Base-by-base conservation (phyloP, 192 early-diverging fungal genomes). In the Gryganskiella cystojenkinii region DNA sequence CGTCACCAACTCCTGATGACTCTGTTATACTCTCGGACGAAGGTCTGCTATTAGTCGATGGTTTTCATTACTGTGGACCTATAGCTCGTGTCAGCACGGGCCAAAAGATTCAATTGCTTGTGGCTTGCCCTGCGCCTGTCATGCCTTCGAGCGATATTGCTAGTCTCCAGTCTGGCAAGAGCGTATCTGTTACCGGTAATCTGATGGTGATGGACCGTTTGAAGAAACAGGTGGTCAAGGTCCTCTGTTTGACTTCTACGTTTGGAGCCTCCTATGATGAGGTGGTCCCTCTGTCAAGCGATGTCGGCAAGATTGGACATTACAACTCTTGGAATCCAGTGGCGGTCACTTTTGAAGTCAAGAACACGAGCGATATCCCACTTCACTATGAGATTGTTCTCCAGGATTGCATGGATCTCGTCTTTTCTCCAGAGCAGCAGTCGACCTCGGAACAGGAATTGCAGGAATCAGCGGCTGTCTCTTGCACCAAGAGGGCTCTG, bases 221-320 rank as follows among this genome's bases (percentile, higher is more conserved):
- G 8, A 82, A 71, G 50, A 63, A 82, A 0, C 35, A 85, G 3
- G 81, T 84, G 8, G 74, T 94, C 22, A 88, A 90, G 61, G 74
- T 83, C 0, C 60, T 95, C 37, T 84, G 90, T n/a, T 58, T 96
- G 22, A 66, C 70, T 19, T 87, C 89, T 0, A 65, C 53, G 0
- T 94, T 88, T 61, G 89, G 89, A 33, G 71, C 90, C 9, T 91
- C 92, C 1, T 67, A 79, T 10, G 88, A 81, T 3, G 82, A 82
- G 30, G 49, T 78, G 24, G 22, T 56, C 1, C 74, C 74, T 14
- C 59, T 94, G 4, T 84, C 83, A 19, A 81, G 83, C 3, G 88
- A 96, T 58, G 56, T 96, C 14, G 94, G 94, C 2, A 93, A 92
- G 70, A 88, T 94, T 47, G 92, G 93, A 5, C 88, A 93, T 61